phyloP scores from a whole-genome alignment of 768 basidiomycete genomes.

The Amanita pallidorosea region DNA sequence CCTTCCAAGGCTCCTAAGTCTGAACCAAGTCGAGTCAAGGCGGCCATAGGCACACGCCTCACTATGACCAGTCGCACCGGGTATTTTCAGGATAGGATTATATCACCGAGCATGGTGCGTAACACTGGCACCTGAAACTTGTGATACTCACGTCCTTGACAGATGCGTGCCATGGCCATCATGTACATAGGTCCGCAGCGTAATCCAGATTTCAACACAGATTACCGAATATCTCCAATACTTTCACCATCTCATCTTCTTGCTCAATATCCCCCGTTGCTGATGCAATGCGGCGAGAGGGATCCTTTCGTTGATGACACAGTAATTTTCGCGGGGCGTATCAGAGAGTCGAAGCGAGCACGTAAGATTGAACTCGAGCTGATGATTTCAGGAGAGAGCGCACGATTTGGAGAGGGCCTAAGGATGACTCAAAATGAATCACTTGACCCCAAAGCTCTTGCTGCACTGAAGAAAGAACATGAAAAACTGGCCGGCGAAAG shows the following conservation, averaged over 20 bases:
- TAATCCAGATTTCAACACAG: conserved; percentile 88
- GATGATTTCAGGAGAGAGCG: conserved; percentile 47
- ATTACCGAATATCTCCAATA: conserved; percentile 95
- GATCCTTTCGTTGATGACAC: conserved; percentile 95
- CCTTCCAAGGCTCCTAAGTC: conserved; percentile 17
- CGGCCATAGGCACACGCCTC: conserved; percentile 74
- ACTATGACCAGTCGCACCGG: conserved; percentile 95
- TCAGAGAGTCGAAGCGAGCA: conserved; percentile 89
- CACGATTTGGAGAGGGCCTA: conserved; percentile 48
- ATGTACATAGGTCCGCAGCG: conserved; percentile 90
- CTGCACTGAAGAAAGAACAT: conserved; percentile 44
- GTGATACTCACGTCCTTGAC: conserved; percentile 7
- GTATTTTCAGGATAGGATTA: conserved; percentile 88
- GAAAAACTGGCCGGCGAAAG: conserved; percentile 53
- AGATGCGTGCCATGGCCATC: conserved; percentile 99
- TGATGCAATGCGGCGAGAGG: conserved; percentile 94
- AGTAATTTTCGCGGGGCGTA: conserved; percentile 88
- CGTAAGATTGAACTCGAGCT: conserved; percentile 67
- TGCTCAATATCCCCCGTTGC: conserved; percentile 86
- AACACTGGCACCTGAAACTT: neutral
- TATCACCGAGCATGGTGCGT: conserved; percentile 92
- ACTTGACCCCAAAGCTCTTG: conserved; percentile 20
- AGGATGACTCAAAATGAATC: conserved; percentile 42
- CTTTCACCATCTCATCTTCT: conserved; percentile 76
- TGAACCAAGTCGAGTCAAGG: conserved; percentile 25